phyloP scores from a whole-genome alignment of 2,329 filamentous ascomycete species.

The Teratosphaeria epicoccoides region DNA sequence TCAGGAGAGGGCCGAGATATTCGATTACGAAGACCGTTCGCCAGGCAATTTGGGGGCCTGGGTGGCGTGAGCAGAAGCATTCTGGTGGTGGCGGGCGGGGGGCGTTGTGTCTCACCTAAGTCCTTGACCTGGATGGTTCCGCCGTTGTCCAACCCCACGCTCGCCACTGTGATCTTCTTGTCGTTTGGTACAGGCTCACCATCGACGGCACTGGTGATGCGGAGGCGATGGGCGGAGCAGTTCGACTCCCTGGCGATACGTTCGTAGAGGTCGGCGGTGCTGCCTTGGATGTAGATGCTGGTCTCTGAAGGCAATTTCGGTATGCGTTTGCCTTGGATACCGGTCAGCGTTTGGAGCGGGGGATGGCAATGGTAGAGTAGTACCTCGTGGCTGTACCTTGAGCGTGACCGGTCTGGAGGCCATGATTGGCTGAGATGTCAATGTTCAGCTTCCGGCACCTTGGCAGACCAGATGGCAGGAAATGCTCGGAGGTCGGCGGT shows the following conservation, averaged over 20 bases:
- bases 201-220: slow-evolving; percentile 55
- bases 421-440: slow-evolving; percentile 18
- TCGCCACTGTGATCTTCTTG: slow-evolving; percentile 41
- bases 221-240: slow-evolving; percentile 48
- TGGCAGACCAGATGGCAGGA: too few species aligned
- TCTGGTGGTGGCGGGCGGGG: background rate
- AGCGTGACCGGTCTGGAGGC: slow-evolving; percentile 31
- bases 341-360: background rate
- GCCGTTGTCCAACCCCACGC: slow-evolving; percentile 47
- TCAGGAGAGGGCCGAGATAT: slow-evolving; percentile 81
- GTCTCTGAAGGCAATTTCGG: slow-evolving; percentile 48
- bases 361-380: too few species aligned
- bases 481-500: too few species aligned
- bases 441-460: background rate
- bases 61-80: background rate
- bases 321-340: slow-evolving; percentile 48
- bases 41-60: slow-evolving; percentile 85
- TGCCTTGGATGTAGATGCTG: slow-evolving; percentile 41
- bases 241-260: slow-evolving; percentile 44
- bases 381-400: slow-evolving; percentile 35
- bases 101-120: slow-evolving; percentile 51
- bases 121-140: slow-evolving; percentile 78
- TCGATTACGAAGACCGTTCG: slow-evolving; percentile 90
- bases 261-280: slow-evolving; percentile 46
- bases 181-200: slow-evolving; percentile 47